Percentiles rank a stretch among this genome's conserved stretches.
Evolutionary conservation across 345 rosid species (phyloP).

Genomic region (Eutrema yunnanense): DNA sequence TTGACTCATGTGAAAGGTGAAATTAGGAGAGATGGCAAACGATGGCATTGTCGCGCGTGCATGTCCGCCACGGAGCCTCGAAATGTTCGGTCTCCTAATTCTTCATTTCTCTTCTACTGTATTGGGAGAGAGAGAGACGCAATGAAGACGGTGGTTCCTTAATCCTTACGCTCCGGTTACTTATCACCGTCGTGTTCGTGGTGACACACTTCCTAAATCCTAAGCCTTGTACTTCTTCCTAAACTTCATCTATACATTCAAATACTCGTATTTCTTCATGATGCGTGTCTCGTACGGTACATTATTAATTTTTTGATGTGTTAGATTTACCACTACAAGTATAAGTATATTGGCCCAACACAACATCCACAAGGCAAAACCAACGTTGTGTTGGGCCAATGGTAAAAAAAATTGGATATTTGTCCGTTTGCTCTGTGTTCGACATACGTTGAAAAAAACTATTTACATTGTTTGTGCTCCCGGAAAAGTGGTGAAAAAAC

Average conservation of each 20-base stretch:
- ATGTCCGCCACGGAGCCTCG: constrained; percentile 22
- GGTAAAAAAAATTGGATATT: too few species aligned
- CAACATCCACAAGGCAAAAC: too few species aligned
- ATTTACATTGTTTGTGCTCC: too few species aligned
- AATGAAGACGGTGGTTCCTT: constrained; percentile 59
- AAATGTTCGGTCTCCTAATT: background rate
- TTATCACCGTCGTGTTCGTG: constrained; percentile 44
- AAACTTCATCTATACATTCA: background rate
- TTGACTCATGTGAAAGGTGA: background rate
- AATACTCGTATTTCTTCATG: background rate
- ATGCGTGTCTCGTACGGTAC: background rate
- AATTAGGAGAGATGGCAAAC: constrained; percentile 8
- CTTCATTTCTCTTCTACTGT: background rate
- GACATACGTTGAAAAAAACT: too few species aligned
- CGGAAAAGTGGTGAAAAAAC: too few species aligned
- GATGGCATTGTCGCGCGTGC: constrained; percentile 10
- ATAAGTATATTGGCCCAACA: too few species aligned
- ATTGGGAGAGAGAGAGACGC: background rate
- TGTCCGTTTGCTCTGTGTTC: too few species aligned
- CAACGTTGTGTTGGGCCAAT: too few species aligned
- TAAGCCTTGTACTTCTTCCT: constrained; percentile 58
- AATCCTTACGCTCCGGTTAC: constrained; percentile 65
- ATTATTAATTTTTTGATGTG: background rate
- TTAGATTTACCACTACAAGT: constrained; percentile 71
- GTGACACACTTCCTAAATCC: constrained; percentile 51